A percentile compares a stretch with the other conserved stretches of the same genome.
These are phyloP conservation scores for Gracilaria domingensis DNA, from an alignment of 23 red algal genomes.

Conservation along the genomic window DNA sequence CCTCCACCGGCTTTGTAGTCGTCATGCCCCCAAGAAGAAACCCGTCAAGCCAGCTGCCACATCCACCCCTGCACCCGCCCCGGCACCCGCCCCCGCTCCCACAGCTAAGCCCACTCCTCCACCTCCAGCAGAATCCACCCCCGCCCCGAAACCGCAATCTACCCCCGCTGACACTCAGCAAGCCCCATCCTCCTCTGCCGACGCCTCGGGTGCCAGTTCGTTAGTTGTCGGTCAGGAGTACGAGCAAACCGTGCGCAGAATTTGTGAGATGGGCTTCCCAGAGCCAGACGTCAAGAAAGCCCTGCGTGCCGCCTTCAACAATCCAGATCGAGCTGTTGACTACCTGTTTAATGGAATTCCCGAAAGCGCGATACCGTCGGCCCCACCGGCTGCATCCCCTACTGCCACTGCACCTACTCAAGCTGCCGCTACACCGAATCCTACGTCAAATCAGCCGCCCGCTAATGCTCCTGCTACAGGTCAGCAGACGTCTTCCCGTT, in stretches of 20 bases:
- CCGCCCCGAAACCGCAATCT: conserved; percentile 14
- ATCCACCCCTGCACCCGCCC: conserved; percentile 35
- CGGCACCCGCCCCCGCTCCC: not conserved
- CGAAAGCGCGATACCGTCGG: conserved; percentile 12
- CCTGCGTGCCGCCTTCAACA: conserved; percentile 94
- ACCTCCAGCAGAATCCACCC: conserved; percentile 4
- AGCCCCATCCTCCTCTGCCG: conserved; percentile 22
- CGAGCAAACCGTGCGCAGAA: conserved; percentile 66
- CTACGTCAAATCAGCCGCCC: not conserved
- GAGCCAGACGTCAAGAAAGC: conserved; percentile 84
- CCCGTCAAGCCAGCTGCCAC: conserved; percentile 34
- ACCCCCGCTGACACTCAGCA: not conserved
- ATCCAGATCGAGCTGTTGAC: conserved; percentile 94
- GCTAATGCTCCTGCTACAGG: not conserved
- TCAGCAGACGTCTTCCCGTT: conserved; percentile 4
- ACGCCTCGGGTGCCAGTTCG: conserved; percentile 13
- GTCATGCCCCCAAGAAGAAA: conserved; percentile 92
- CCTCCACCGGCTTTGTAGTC: conserved; percentile 85
- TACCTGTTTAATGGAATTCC: conserved; percentile 91
- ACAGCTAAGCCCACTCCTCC: not conserved
- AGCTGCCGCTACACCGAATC: not conserved
- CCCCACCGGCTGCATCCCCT: conserved; percentile 9
- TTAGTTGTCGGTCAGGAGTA: conserved; percentile 83
- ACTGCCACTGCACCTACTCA: not conserved
- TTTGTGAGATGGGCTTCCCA: conserved; percentile 97